Base-by-base conservation (phyloP, 2,329 filamentous ascomycete genomes). In the Diplocarpon rosae region DNA sequence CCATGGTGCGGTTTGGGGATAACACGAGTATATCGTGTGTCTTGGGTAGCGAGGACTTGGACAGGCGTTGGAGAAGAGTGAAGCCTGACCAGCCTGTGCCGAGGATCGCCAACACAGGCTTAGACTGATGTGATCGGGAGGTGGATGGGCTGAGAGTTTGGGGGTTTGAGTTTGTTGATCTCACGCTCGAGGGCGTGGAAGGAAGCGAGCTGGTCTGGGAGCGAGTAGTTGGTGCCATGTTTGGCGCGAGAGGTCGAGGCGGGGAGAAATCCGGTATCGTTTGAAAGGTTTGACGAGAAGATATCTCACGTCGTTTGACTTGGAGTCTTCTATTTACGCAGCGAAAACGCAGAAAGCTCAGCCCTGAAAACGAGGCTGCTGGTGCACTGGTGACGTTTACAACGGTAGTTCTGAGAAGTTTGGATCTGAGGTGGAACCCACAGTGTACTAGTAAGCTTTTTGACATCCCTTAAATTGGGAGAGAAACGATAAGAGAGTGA, bases 21-120 rank as follows among this genome's bases (percentile, higher is more conserved):
- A 70, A 64, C 31, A 69, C 54, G 2, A 60, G 62, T n/a, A 69
- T 54, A 39, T 64, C 57, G 54, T 65, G 66, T 13, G 39, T 48
- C n/a, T 39, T 34, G 17, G 39, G 40, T 2, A 45, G 32, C n/a
- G 45, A 32, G 39, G 61, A 59, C 2, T 55, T 52, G 10, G 60
- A 47, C 8, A 66, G 52, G 9, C 63, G 53, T 40, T 66, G 64
- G 1, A 62, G 57, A 3, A 67, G 52, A 10, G 61, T 63, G 47
- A 60, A 66, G 27, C 65, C 66, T 32, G 62, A 61, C 65, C 65
- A 67, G 24, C 66, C 65, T 15, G 63, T 62, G 9, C 65, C 65
- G 12, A 68, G 58, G 36, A 67, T 53, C 2, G 35, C 47, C 2
- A 53, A 24, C 1, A 46, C 51, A 12, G 43, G 47, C 28, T 53